Conservation (phyloP, 2,329 filamentous ascomycete genomes). For the Thielaviopsis ethacetica region DNA sequence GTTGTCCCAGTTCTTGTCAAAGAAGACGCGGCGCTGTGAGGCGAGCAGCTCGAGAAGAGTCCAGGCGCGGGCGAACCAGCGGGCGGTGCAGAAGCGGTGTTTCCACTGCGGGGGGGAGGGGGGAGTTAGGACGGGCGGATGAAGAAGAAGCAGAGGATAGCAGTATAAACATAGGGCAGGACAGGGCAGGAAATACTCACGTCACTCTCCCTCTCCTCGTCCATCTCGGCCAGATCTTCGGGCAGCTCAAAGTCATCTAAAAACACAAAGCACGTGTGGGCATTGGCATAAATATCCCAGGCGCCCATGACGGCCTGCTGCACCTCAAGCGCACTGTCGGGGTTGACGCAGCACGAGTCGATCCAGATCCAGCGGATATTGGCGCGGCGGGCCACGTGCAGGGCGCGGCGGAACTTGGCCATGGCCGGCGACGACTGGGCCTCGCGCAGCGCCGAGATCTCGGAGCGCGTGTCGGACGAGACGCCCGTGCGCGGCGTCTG, state of each 20-base stretch:
- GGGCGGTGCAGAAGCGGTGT: conserved; percentile 6
- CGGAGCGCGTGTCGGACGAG: conserved; percentile 5
- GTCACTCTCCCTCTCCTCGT: not conserved
- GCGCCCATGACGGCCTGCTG: conserved; percentile 17
- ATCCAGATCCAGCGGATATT: conserved; percentile 17
- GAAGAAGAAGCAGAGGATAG: not conserved
- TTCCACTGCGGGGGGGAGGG: conserved; percentile 4
- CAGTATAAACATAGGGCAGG: no score
- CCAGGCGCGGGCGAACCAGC: conserved; percentile 13
- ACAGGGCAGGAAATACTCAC: not conserved
- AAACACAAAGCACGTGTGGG: conserved; percentile 17
- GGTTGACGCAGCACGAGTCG: conserved; percentile 19
- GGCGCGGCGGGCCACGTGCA: conserved; percentile 10
- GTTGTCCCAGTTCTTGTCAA: conserved; percentile 9
- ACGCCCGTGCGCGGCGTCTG: conserved; percentile 3
- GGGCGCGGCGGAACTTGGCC: conserved; percentile 6
- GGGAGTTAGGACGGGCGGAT: not conserved
- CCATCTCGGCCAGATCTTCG: conserved; percentile 6
- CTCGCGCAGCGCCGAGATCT: not conserved
- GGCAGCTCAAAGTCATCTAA: conserved; percentile 14
- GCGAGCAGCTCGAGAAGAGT: conserved; percentile 13
- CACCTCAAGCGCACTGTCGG: conserved; percentile 16
- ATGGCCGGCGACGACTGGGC: conserved; percentile 5
- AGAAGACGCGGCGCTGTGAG: conserved; percentile 2
- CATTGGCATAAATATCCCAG: conserved; percentile 16